These are phyloP conservation scores for Auriscalpium orientale DNA, from an alignment of 768 basidiomycete species.

Conservation along the genomic window DNA sequence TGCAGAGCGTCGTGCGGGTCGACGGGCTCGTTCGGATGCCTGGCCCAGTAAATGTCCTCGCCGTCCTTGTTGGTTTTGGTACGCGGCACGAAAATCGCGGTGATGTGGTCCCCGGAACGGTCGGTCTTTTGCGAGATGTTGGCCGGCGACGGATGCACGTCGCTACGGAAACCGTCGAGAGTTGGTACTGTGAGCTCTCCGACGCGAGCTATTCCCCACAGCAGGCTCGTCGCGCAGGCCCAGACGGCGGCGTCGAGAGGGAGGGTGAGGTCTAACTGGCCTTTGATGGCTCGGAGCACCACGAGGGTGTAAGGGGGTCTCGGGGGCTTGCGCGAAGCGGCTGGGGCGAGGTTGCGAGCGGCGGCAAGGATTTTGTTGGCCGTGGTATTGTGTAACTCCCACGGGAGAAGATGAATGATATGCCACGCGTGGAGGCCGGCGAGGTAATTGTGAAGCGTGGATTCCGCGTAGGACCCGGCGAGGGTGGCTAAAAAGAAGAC, in stretches of 20 bases:
- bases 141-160: background rate
- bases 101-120: background rate
- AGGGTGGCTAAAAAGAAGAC: too few species aligned
- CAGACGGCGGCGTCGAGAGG: constrained; percentile 29
- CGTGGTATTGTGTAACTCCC: constrained; percentile 21
- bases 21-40: constrained; percentile 15
- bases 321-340: constrained; percentile 22
- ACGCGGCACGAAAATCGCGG: background rate
- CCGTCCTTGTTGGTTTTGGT: constrained; percentile 16
- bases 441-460: constrained; percentile 33
- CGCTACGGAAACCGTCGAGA: background rate
- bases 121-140: background rate
- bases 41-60: constrained; percentile 27
- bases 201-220: background rate
- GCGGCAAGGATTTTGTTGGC: constrained; percentile 24
- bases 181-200: background rate
- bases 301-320: constrained; percentile 24
- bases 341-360: constrained; percentile 24
- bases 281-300: constrained; percentile 10
- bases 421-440: constrained; percentile 39
- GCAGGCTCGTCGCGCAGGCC: constrained; percentile 27
- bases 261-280: constrained; percentile 18
- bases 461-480: too few species aligned
- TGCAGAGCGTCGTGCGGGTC: constrained; percentile 22
- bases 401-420: constrained; percentile 30